Evolutionary conservation across 2,329 filamentous ascomycete species (phyloP).

Genomic region (Claviceps sp.): DNA sequence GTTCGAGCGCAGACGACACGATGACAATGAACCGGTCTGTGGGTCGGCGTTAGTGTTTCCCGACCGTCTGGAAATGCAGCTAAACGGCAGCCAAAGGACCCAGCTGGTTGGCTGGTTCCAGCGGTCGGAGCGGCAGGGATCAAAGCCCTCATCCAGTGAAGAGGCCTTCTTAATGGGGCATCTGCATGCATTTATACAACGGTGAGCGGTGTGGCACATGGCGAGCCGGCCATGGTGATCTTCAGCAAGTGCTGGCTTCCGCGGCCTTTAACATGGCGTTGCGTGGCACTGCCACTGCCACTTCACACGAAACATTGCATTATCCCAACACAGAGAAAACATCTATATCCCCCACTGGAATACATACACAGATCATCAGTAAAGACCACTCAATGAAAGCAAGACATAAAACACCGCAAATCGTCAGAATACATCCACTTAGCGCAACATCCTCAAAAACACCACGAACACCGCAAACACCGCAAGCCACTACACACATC

Average conservation of each 20-base stretch:
- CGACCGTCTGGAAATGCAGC: slow-evolving; percentile 21
- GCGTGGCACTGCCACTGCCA: too few relatives aligned
- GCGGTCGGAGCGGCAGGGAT: not conserved
- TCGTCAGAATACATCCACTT: too few relatives aligned
- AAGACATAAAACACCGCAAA: too few relatives aligned
- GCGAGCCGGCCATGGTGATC: not conserved
- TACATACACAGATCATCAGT: too few relatives aligned
- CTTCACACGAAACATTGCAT: too few relatives aligned
- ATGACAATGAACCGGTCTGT: slow-evolving; percentile 16
- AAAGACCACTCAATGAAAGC: too few relatives aligned
- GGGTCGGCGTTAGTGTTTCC: slow-evolving; percentile 16
- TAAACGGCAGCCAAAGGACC: slow-evolving; percentile 8
- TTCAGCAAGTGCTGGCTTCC: too few relatives aligned
- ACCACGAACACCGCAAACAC: too few relatives aligned
- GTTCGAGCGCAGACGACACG: slow-evolving; percentile 10
- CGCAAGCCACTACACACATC: not conserved
- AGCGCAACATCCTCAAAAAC: too few relatives aligned
- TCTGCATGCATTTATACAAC: not conserved
- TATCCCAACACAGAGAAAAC: too few relatives aligned
- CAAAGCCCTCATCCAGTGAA: not conserved
- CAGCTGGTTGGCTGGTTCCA: slow-evolving; percentile 8
- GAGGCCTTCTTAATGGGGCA: not conserved
- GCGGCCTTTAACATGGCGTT: too few relatives aligned
- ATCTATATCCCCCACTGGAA: too few relatives aligned
- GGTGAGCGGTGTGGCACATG: slow-evolving; percentile 1